Evolutionary conservation across 164 flowering plant species (phyloP).

Genomic region (Cinnamomum chago): DNA sequence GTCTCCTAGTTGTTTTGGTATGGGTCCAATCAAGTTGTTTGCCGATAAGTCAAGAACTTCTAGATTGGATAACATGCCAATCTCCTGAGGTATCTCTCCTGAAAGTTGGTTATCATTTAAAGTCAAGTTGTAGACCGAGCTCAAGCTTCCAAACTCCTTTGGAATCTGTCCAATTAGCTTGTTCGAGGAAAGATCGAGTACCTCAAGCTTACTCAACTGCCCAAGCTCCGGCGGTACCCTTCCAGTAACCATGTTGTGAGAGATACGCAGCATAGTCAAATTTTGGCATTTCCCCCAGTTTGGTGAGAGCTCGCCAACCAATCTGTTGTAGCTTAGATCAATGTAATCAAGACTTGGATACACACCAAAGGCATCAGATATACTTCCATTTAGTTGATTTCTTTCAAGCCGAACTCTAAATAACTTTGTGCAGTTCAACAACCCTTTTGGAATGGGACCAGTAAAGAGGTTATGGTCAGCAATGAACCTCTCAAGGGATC

Average conservation of each 20-base stretch:
- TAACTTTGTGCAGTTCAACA: constrained; percentile 3
- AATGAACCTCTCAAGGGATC: neutral
- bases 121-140: constrained; percentile 22
- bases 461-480: neutral
- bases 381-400: constrained; percentile 39
- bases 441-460: neutral
- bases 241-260: constrained; percentile 31
- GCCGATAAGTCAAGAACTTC: constrained; percentile 21
- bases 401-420: constrained; percentile 35
- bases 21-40: constrained; percentile 24
- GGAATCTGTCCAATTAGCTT: constrained; percentile 44
- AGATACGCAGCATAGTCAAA: constrained; percentile 23
- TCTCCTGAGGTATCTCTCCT: constrained; percentile 28
- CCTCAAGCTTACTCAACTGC: constrained; percentile 12
- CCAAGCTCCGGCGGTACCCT: constrained; percentile 36
- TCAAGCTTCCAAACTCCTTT: constrained; percentile 20
- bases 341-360: constrained; percentile 23
- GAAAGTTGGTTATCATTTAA: constrained; percentile 30
- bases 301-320: constrained; percentile 30
- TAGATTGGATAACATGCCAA: constrained; percentile 21
- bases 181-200: constrained; percentile 31
- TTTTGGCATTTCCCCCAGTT: constrained; percentile 32
- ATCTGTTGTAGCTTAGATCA: constrained; percentile 27
- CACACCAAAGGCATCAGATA: constrained; percentile 31
- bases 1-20: constrained; percentile 29